A percentile compares a stretch with the other conserved stretches of the same genome.
These are phyloP conservation scores for Lolium multiflorum DNA, from an alignment of 176 grass and related monocot species.

Conservation along the genomic window DNA sequence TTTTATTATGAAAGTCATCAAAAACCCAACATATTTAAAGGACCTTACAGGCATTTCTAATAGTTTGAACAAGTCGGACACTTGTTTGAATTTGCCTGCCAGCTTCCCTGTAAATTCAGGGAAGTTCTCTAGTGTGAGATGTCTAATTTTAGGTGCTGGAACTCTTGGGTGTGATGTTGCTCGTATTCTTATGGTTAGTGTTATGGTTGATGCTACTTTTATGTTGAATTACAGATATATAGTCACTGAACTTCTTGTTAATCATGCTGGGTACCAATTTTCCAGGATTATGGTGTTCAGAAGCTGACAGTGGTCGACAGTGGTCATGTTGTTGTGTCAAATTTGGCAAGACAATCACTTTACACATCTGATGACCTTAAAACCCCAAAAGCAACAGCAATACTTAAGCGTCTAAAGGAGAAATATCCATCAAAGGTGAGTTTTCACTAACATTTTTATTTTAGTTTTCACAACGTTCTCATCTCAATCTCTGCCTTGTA, in stretches of 20 bases:
- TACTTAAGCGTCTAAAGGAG: constrained; percentile 62
- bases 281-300: background rate
- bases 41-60: constrained; percentile 69
- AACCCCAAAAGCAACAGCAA: constrained; percentile 66
- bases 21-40: constrained; percentile 71
- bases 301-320: constrained; percentile 89
- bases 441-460: constrained; percentile 26
- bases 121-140: constrained; percentile 62
- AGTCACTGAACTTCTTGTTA: constrained; percentile 32
- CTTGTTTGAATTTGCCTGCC: constrained; percentile 42
- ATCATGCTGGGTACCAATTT: background rate
- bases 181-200: constrained; percentile 90
- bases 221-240: constrained; percentile 31
- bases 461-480: background rate
- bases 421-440: constrained; percentile 78
- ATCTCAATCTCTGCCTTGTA: constrained; percentile 46
- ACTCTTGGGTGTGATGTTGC: constrained; percentile 99
- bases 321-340: constrained; percentile 81
- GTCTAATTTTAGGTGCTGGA: constrained; percentile 88
- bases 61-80: constrained; percentile 45
- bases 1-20: constrained; percentile 76
- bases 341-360: constrained; percentile 89
- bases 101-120: constrained; percentile 61
- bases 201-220: constrained; percentile 4
- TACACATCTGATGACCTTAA: constrained; percentile 81